Evolutionary conservation across 2,329 filamentous ascomycete genomes (phyloP).

Genomic region (Sporothrix brunneoviolacea): DNA sequence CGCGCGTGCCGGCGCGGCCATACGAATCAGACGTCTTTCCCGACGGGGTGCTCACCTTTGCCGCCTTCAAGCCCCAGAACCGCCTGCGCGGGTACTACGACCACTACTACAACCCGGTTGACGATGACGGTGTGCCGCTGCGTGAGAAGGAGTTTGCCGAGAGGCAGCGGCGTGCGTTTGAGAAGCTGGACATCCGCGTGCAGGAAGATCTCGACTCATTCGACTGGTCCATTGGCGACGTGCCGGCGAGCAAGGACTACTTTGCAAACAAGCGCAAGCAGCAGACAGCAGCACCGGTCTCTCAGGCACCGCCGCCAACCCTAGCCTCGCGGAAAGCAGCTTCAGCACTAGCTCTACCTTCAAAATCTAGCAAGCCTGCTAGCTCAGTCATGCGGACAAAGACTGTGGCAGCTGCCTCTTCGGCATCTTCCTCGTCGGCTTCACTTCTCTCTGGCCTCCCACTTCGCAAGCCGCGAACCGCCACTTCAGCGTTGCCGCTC

Average conservation of each 20-base stretch:
- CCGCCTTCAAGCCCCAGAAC: slow-evolving; percentile 52
- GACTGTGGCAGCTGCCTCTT: background rate
- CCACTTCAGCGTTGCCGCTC: slow-evolving; percentile 7
- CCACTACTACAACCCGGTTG: slow-evolving; percentile 56
- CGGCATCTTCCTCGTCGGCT: slow-evolving; percentile 16
- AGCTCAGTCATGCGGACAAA: slow-evolving; percentile 19
- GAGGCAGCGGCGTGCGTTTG: slow-evolving; percentile 42
- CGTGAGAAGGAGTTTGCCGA: slow-evolving; percentile 55
- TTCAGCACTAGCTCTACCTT: slow-evolving; percentile 41
- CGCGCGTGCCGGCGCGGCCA: slow-evolving; percentile 57
- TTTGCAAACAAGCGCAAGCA: slow-evolving; percentile 22
- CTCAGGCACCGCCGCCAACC: slow-evolving; percentile 38
- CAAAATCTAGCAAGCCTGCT: slow-evolving; percentile 4
- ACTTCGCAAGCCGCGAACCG: slow-evolving; percentile 9
- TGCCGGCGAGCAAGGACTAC: slow-evolving; percentile 40
- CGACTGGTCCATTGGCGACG: slow-evolving; percentile 52
- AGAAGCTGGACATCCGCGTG: slow-evolving; percentile 60
- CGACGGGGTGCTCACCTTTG: slow-evolving; percentile 47
- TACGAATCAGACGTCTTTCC: slow-evolving; percentile 67
- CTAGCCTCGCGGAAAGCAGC: slow-evolving; percentile 50
- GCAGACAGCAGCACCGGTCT: slow-evolving; percentile 3
- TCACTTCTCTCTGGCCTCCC: slow-evolving; percentile 13
- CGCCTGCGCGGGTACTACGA: slow-evolving; percentile 55
- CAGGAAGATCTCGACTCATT: slow-evolving; percentile 58
- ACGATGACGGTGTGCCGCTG: slow-evolving; percentile 59